Evolutionary conservation across 2,329 filamentous ascomycete species (phyloP), one percentile per base, ranked within the genome.

Genomic region (Pezicula radicicola): DNA sequence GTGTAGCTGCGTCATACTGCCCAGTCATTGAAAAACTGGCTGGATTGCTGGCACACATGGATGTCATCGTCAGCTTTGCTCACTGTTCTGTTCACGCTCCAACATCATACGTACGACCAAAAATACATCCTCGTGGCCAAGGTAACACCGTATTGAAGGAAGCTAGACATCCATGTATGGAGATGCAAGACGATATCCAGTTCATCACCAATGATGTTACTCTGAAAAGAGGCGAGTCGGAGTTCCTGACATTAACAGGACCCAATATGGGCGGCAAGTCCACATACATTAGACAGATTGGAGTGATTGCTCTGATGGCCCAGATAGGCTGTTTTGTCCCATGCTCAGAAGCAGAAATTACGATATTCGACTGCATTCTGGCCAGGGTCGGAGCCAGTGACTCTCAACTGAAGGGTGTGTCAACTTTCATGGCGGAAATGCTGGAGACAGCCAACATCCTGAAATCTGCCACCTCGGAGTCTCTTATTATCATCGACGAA

Each of bases 351-450:
- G 94, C 95, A 13, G 92, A 97, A 70, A 75, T 99, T 42, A 96
- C 90, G 15, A 91, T 99, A 53, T 99, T 97, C 68, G 94, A 99
- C 73, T 94, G 91, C 56, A 96, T 99, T 55, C 87, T 99, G 37
- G 94, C 95, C 0, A 88, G 94, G 61, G 94, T 99, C 0, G 94
- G 95, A 40, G 95, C 94, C 6, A 94, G 89, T 62, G 95, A 99
- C 72, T 96, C 90, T 6, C 94, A 97, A 70, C 86, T 99, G 57
- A 97, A 97, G 72, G 94, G 94, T 35, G 94, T 99, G 2, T 96
- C 91, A 3, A 99, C 94, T 0, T 99, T 99, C 71, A 99, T 99
- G 95, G 94, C 94, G 2, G 94, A 99, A 74, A 99, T 99, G 94
- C 81, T 99, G 19, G 94, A 99, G 70, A 99, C 94, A 1, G 91